Evolutionary conservation across 106 monocot species (phyloP).

Genomic region (Dendrobium chrysotoxum): DNA sequence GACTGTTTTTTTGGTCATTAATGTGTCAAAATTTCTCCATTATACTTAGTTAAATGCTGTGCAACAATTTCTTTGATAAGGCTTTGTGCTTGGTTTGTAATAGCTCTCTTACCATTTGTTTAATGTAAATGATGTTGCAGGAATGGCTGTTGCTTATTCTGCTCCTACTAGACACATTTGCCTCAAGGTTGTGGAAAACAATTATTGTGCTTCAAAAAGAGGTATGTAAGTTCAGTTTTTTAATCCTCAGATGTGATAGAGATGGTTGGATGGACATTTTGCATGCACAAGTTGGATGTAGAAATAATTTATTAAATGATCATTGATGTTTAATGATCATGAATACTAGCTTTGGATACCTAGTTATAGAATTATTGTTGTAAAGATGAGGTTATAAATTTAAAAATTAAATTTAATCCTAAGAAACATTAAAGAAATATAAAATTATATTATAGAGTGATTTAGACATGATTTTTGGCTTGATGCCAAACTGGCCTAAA

Average conservation of each 20-base stretch:
- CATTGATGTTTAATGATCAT: neutral
- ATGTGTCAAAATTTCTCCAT: neutral
- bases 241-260: neutral
- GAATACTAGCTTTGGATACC: neutral
- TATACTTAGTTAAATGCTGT: neutral
- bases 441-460: too few species aligned
- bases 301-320: neutral
- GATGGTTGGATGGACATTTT: neutral
- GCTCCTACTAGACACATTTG: constrained; percentile 61
- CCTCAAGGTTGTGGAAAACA: constrained; percentile 79
- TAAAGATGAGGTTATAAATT: neutral
- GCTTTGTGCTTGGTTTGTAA: neutral
- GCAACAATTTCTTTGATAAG: constrained; percentile 1
- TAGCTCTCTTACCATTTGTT: neutral
- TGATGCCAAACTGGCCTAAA: too few species aligned
- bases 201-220: constrained; percentile 89
- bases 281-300: neutral
- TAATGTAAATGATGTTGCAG: constrained; percentile 19
- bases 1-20: neutral
- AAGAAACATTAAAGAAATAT: too few species aligned
- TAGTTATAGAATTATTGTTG: neutral
- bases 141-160: constrained; percentile 75
- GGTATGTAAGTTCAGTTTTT: constrained; percentile 30
- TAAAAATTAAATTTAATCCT: neutral
- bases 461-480: too few species aligned